These are phyloP conservation scores for Globisporangium echinulatum DNA, from an alignment of 352 stramenopile genomes.

Conservation along the genomic window DNA sequence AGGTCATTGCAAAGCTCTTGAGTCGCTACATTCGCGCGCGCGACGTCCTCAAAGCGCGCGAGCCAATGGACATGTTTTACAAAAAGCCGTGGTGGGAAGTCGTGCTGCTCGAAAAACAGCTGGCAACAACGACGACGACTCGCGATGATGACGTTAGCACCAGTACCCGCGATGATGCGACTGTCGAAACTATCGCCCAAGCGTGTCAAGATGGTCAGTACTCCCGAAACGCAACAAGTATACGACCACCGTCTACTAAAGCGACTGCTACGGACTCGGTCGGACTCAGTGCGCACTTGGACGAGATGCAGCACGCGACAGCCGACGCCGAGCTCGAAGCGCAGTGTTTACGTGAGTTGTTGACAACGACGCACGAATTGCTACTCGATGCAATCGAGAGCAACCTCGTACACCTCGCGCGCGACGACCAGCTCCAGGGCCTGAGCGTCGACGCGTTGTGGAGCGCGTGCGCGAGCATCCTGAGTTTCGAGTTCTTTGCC, in stretches of 20 bases:
- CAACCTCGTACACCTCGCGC: slow-evolving; percentile 58
- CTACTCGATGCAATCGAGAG: slow-evolving; percentile 59
- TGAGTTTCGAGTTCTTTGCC: slow-evolving; percentile 86
- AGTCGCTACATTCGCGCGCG: slow-evolving; percentile 46
- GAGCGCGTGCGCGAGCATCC: slow-evolving; percentile 47
- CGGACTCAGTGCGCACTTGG: not conserved
- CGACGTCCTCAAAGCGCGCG: slow-evolving; percentile 48
- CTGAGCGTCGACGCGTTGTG: slow-evolving; percentile 54
- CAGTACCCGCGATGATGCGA: not conserved
- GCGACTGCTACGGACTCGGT: not conserved
- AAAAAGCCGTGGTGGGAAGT: slow-evolving; percentile 90
- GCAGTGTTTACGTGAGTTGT: slow-evolving; percentile 49
- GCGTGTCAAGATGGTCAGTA: no score
- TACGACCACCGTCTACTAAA: not conserved
- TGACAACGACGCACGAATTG: slow-evolving; percentile 57
- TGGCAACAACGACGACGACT: not conserved
- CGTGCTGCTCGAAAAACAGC: slow-evolving; percentile 24
- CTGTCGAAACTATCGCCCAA: not conserved
- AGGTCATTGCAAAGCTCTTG: slow-evolving; percentile 75
- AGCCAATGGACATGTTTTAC: slow-evolving; percentile 87
- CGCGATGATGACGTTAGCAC: not conserved
- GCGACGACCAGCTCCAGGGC: slow-evolving; percentile 52
- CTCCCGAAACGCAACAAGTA: not conserved
- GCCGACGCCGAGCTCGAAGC: slow-evolving; percentile 13
- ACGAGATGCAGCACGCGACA: not conserved